Evolutionary conservation across 78 protist genomes (phyloP).

Genomic region (Dictyostelium citrinum): DNA sequence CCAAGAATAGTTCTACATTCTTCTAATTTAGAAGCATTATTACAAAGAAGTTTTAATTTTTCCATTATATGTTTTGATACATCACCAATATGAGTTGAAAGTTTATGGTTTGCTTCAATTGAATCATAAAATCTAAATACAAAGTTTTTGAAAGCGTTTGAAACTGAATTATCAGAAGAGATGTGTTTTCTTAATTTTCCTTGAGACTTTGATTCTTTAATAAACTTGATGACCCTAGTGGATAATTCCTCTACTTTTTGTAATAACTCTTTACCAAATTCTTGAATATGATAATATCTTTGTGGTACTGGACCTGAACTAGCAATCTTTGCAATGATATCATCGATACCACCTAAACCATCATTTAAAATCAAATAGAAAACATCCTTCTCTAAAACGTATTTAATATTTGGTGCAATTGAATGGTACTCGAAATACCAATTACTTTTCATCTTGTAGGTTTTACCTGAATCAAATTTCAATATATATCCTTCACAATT

Average conservation of each 20-base stretch:
- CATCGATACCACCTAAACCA: slow-evolving; percentile 26
- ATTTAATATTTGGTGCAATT: not conserved
- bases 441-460: slow-evolving; percentile 34
- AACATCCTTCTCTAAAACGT: slow-evolving; percentile 28
- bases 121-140: slow-evolving; percentile 17
- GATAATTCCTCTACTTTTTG: slow-evolving; percentile 1
- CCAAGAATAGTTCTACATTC: slow-evolving; percentile 13
- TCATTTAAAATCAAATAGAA: slow-evolving; percentile 14
- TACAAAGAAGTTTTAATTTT: not conserved
- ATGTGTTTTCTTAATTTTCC: slow-evolving; percentile 17
- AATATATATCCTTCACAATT: slow-evolving; percentile 50
- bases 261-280: slow-evolving; percentile 1
- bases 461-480: slow-evolving; percentile 7
- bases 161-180: not conserved
- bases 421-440: slow-evolving; percentile 30
- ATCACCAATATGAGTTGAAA: not conserved
- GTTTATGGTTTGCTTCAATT: slow-evolving; percentile 1
- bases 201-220: slow-evolving; percentile 15
- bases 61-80: slow-evolving; percentile 25
- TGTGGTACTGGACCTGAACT: not conserved
- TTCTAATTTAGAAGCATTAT: slow-evolving; percentile 6
- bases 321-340: slow-evolving; percentile 11
- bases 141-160: not conserved
- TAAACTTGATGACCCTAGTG: not conserved
- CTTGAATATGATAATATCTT: not conserved